phyloP scores from a whole-genome alignment of 139 green algal genomes.

The Micromonas pusilla region DNA sequence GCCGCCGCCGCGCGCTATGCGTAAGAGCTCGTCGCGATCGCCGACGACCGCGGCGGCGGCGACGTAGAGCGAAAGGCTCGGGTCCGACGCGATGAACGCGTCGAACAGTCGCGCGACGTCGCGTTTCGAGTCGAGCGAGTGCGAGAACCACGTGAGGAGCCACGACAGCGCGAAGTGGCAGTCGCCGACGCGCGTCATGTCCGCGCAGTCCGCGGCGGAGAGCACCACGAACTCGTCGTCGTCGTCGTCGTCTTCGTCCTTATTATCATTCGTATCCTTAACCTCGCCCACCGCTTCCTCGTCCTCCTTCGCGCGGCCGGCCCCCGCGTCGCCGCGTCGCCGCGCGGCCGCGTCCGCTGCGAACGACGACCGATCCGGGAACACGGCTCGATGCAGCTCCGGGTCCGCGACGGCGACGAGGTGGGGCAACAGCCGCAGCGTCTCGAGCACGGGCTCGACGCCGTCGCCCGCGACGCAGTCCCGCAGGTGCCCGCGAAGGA shows the following conservation, averaged over 20 bases:
- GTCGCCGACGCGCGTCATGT: not conserved
- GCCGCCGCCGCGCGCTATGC: not conserved
- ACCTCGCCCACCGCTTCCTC: not conserved
- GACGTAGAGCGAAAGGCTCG: conserved; percentile 35
- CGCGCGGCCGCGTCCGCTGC: not conserved
- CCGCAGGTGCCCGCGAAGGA: conserved; percentile 13
- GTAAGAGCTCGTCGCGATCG: not conserved
- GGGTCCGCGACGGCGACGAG: not conserved
- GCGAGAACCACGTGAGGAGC: conserved; percentile 34
- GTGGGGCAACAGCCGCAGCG: not conserved
- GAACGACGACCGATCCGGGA: not conserved
- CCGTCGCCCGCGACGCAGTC: not conserved
- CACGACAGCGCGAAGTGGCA: conserved; percentile 29
- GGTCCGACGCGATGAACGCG: conserved; percentile 30
- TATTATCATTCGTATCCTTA: not conserved
- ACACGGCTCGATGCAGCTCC: not conserved
- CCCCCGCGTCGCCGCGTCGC: not conserved
- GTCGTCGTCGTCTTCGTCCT: not conserved
- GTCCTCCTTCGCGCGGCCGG: not conserved
- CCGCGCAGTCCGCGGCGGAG: not conserved
- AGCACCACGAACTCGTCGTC: not conserved
- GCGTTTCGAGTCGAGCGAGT: conserved; percentile 3
- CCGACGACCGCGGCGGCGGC: conserved; percentile 1
- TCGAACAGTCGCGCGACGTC: conserved; percentile 28
- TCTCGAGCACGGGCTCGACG: not conserved